phyloP scores from a whole-genome alignment of 768 basidiomycete species.

The Sarcodon sp. region DNA sequence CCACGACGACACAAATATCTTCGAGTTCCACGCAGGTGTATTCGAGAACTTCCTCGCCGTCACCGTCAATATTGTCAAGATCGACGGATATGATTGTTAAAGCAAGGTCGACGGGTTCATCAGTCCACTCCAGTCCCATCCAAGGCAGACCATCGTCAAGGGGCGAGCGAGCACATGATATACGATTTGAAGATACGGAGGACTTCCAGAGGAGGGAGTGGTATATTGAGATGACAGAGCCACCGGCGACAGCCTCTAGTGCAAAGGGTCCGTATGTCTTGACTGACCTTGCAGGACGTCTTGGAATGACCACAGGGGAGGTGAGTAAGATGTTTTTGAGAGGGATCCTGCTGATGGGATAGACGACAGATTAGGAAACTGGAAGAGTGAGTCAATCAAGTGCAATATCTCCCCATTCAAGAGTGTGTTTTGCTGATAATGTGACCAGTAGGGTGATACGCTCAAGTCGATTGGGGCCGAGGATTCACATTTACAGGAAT shows the following conservation, averaged over 20 bases:
- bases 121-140: not conserved
- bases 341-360: not conserved
- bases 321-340: slow-evolving; percentile 17
- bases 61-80: not conserved
- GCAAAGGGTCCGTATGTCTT: slow-evolving; percentile 20
- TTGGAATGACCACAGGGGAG: slow-evolving; percentile 25
- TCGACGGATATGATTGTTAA: not conserved
- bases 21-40: not conserved
- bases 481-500: slow-evolving; percentile 23
- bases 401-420: slow-evolving; percentile 6
- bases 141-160: not conserved
- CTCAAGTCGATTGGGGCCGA: slow-evolving; percentile 20
- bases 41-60: not conserved
- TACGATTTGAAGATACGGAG: not conserved
- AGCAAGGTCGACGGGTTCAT: not conserved
- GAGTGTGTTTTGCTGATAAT: not conserved
- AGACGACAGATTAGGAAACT: not conserved
- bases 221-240: slow-evolving; percentile 27
- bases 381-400: slow-evolving; percentile 7
- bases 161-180: not conserved
- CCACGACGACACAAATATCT: not conserved
- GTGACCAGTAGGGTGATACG: slow-evolving; percentile 1
- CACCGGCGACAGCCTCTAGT: slow-evolving; percentile 21
- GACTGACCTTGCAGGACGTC: slow-evolving; percentile 11
- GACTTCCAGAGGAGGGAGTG: slow-evolving; percentile 11